phyloP scores from a whole-genome alignment of 73 alveolate species.

The Tetrahymena elliotti region DNA sequence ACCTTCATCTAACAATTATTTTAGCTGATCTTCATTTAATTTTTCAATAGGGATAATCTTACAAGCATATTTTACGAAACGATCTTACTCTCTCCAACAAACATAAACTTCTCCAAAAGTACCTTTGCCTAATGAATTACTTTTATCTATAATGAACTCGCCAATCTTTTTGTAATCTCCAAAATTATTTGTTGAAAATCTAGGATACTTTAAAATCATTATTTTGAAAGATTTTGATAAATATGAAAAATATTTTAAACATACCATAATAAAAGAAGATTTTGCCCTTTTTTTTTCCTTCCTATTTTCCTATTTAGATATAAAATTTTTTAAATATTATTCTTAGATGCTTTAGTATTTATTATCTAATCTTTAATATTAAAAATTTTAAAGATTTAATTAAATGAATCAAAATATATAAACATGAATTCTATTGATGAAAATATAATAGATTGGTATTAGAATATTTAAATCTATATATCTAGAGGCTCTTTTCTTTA shows the following conservation, averaged over 20 bases:
- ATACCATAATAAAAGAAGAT: neutral
- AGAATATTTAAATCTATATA: too few relatives aligned
- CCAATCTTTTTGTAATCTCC: neutral
- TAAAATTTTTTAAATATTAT: too few relatives aligned
- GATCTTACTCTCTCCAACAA: neutral
- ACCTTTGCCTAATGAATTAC: neutral
- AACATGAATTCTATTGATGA: too few relatives aligned
- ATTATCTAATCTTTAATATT: too few relatives aligned
- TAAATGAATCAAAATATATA: too few relatives aligned
- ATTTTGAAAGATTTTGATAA: too few relatives aligned
- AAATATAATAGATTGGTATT: too few relatives aligned
- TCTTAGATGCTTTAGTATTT: too few relatives aligned
- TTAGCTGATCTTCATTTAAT: neutral
- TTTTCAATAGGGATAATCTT: neutral
- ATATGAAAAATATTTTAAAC: neutral
- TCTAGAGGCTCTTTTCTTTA: too few relatives aligned
- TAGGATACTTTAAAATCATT: neutral
- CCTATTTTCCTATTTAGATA: too few relatives aligned
- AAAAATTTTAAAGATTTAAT: too few relatives aligned
- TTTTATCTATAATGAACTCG: neutral
- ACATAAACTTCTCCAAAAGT: neutral
- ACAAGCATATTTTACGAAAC: neutral
- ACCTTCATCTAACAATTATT: neutral
- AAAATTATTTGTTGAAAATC: neutral
- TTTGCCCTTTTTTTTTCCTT: too few relatives aligned